phyloP scores from a whole-genome alignment of 164 flowering plant species.

The Aristolochia contorta region DNA sequence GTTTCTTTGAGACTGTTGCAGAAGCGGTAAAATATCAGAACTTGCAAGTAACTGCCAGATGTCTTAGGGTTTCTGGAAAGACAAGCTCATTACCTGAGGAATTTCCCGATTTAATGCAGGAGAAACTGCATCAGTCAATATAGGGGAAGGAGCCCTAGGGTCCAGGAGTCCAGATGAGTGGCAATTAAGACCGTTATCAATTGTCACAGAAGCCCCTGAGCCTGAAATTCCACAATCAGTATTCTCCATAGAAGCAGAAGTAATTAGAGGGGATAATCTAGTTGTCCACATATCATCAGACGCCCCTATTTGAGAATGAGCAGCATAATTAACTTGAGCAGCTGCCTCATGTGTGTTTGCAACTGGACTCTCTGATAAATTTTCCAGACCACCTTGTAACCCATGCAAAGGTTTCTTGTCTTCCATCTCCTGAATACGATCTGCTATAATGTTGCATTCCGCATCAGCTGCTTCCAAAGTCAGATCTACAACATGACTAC shows the following conservation, averaged over 20 bases:
- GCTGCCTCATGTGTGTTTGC: slow-evolving; percentile 14
- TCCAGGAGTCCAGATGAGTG: neutral
- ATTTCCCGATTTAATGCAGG: slow-evolving; percentile 26
- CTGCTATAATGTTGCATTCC: neutral
- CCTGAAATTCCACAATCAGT: neutral
- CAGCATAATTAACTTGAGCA: slow-evolving; percentile 16
- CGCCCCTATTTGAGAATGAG: slow-evolving; percentile 5
- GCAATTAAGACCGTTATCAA: neutral
- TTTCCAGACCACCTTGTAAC: slow-evolving; percentile 7
- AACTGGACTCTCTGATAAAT: slow-evolving; percentile 5
- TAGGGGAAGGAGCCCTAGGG: slow-evolving; percentile 20
- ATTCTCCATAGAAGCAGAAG: slow-evolving; percentile 6
- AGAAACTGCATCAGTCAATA: slow-evolving; percentile 37
- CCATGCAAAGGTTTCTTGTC: slow-evolving; percentile 46
- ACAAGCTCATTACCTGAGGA: slow-evolving; percentile 11
- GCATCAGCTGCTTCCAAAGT: slow-evolving; percentile 30
- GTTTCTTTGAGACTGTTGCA: slow-evolving; percentile 27
- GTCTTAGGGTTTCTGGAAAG: neutral
- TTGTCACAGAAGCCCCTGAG: slow-evolving; percentile 8
- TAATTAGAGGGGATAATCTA: slow-evolving; percentile 11
- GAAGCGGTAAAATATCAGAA: slow-evolving; percentile 8
- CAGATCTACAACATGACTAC: slow-evolving; percentile 40
- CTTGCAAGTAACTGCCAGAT: slow-evolving; percentile 16
- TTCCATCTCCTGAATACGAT: slow-evolving; percentile 19
- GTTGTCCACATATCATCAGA: slow-evolving; percentile 24